Base-by-base conservation (phyloP, 2,329 filamentous ascomycete genomes). In the Lecanosticta acicola region DNA sequence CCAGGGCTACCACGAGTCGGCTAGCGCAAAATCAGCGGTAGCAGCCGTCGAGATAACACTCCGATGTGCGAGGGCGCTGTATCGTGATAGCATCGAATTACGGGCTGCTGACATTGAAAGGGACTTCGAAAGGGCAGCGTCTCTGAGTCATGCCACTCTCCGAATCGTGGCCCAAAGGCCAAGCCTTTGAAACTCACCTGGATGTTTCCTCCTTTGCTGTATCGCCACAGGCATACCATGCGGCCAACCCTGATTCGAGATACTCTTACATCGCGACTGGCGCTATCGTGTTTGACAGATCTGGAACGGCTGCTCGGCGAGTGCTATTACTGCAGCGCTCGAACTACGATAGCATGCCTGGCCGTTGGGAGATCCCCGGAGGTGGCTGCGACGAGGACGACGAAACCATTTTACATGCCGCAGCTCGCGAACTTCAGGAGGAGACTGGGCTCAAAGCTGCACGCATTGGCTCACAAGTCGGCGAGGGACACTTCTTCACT, bases 281-380 rank as follows among this genome's bases (percentile, higher is more conserved):
- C 14, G 14, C 26, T 2, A 2, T 41, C 10, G 39, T 41, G n/a
- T 9, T 41, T 13, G 17, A 41, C 16, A 41, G 9, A 13, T 32
- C 16, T 10, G 14, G 2, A 5, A 3, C 17, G 3, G 7, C 11
- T 2, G 14, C 4, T 10, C 39, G 26, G 2, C 26, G 29, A 4
- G n/a, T 75, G 38, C 69, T 76, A 1, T 68, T 77, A 16, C 54
- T 76, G 8, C 73, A 74, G 56, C 71, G 73, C 56, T 68, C 71
- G 4, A 33, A 26, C 1, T 19, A 21, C 17, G 51, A 54, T 32
- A 20, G 60, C 43, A 68, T 70, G 61, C 73, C 74, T 2, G 58
- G 67, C 45, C 59, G 53, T 3, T 77, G 75, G 75, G 75, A 78
- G 47, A 50, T 68, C 0, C 74, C 75, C 1, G 75, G 75, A 17